Conservation (phyloP, 2,329 filamentous ascomycete genomes). For the Aspergillus sp. region DNA sequence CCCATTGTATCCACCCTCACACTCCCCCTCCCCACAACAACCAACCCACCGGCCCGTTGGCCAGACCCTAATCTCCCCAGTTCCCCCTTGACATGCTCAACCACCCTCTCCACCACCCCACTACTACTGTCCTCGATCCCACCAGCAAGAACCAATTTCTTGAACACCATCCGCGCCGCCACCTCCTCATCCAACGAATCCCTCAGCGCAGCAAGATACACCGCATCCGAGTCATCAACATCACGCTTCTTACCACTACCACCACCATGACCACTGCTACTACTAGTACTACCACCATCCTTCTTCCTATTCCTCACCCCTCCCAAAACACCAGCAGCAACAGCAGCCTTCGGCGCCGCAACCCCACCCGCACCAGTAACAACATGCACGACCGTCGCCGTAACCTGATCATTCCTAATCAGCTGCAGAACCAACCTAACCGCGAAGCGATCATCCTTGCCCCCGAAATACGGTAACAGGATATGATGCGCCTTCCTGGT, state of each 20-base stretch:
- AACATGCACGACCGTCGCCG: conserved; percentile 72
- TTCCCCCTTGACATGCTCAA: conserved; percentile 60
- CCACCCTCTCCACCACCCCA: conserved; percentile 39
- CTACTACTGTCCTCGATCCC: conserved; percentile 42
- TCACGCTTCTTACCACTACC: no score
- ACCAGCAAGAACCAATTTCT: conserved; percentile 33
- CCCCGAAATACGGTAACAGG: conserved; percentile 85
- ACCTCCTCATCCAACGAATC: conserved; percentile 58
- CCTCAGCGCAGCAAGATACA: conserved; percentile 60
- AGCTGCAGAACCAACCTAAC: conserved; percentile 82
- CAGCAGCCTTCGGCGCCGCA: no score
- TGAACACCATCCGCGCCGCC: conserved; percentile 60
- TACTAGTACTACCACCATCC: no score
- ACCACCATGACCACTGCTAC: no score
- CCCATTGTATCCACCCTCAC: conserved; percentile 31
- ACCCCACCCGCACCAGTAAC: conserved; percentile 6
- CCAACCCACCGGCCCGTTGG: conserved; percentile 69
- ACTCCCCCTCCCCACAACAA: conserved; percentile 63
- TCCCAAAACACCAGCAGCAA: no score
- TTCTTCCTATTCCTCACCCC: no score
- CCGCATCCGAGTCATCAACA: conserved; percentile 47
- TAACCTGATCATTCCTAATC: conserved; percentile 74
- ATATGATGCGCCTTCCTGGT: conserved; percentile 67
- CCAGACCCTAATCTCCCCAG: conserved; percentile 56
- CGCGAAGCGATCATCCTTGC: conserved; percentile 76